Percentiles rank a stretch among this genome's conserved stretches.
Conservation (phyloP, 2,329 filamentous ascomycete genomes). For the Cladosporium halotolerans region DNA sequence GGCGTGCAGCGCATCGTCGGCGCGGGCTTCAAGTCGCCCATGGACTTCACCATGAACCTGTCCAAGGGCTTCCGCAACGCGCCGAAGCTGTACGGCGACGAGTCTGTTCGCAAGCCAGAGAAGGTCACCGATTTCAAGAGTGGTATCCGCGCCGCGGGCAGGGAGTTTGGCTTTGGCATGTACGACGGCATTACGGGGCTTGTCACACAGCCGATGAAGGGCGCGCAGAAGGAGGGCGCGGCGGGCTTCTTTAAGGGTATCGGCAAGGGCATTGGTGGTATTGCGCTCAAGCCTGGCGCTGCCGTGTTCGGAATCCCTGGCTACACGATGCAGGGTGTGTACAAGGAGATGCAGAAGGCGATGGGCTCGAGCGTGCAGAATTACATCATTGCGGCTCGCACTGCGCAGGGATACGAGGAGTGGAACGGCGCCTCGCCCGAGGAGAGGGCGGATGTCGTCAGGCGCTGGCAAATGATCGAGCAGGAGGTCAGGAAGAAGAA, state of each 20-base stretch:
- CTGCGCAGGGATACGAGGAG: constrained; percentile 68
- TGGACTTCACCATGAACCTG: constrained; percentile 77
- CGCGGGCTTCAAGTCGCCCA: constrained; percentile 60
- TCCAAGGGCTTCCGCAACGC: constrained; percentile 85
- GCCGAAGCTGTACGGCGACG: constrained; percentile 77
- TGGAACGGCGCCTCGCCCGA: constrained; percentile 47
- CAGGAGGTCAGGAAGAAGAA: constrained; percentile 53
- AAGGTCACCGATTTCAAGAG: constrained; percentile 72
- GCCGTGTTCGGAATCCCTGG: constrained; percentile 54
- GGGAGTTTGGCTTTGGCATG: constrained; percentile 65
- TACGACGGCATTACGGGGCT: constrained; percentile 72
- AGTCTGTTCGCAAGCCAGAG: constrained; percentile 69
- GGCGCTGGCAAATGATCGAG: constrained; percentile 57
- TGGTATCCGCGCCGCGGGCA: constrained; percentile 63
- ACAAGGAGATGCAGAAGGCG: constrained; percentile 63
- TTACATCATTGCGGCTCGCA: constrained; percentile 72
- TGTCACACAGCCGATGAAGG: constrained; percentile 64
- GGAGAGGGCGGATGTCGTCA: constrained; percentile 59
- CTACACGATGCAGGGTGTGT: constrained; percentile 71
- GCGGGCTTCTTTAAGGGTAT: constrained; percentile 69
- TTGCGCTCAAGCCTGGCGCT: constrained; percentile 68
- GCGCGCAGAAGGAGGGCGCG: constrained; percentile 55
- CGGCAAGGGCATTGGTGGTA: constrained; percentile 69
- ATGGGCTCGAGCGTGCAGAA: constrained; percentile 67
- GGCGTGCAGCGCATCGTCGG: constrained; percentile 32